Evolutionary conservation across 805 yeast species (phyloP), one percentile per base, ranked within the genome.

Genomic region (Wickerhamiella allomyrinae): DNA sequence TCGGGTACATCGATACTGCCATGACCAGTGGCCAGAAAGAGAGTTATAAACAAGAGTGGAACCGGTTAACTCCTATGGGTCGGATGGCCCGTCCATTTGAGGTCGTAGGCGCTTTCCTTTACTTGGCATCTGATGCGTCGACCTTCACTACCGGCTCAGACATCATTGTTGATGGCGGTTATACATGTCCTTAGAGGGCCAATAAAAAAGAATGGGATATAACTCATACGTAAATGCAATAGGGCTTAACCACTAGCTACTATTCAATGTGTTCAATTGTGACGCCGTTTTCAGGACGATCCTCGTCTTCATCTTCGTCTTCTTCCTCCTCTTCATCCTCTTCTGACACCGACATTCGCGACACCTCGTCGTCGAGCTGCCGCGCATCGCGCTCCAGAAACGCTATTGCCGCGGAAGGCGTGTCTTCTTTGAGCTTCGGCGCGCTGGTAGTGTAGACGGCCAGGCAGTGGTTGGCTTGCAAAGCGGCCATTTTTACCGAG

Each of bases 71-170:
- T 15, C 57, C 57, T 3, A 41, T 76, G 66, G 89, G 87, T 20
- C 74, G 94, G 60, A 50, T 50, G 49, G 51, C 41, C 29, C 43
- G 42, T 21, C 80, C 93, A 21, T 69, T 73, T 47, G 94, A 83
- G 58, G 67, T 83, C 44, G 77, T 73, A 11, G 94, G 94, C 45
- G 89, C 89, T 10, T 82, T 79, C 60, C 61, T 83, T 37, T 84
- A 79, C 62, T 62, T 83, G 48, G 93, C 87, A 6, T 75, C 85
- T 35, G 83, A 81, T 56, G 94, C 94, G 10, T 71, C 87, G 33
- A 71, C 82, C 10, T 84, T 71, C 62, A 76, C 87, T 37, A 78
- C 89, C 6, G 94, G 94, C 37, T 57, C 83, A n/a, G 93, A 83
- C 56, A 62, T 83, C 34, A 62, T 66, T 29, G 82, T 82, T 38